Evolutionary conservation across 441 rosid genomes (phyloP).

Genomic region (Pelargonium cotyledonis): DNA sequence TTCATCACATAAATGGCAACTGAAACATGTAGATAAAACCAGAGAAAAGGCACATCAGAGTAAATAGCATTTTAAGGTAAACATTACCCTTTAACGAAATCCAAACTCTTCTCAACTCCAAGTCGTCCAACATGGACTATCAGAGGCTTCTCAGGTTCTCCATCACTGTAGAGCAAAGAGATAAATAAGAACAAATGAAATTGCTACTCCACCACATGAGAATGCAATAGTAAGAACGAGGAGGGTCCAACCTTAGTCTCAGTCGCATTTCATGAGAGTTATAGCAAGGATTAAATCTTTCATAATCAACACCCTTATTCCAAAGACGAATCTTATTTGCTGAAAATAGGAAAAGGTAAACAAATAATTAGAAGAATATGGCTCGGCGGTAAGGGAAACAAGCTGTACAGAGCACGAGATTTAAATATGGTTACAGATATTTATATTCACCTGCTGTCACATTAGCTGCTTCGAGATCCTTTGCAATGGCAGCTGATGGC

Average conservation of each 20-base stretch:
- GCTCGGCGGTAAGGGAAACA: no score
- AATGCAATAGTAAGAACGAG: conserved; percentile 2
- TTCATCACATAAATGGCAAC: no score
- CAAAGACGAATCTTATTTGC: conserved; percentile 92
- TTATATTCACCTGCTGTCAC: conserved; percentile 79
- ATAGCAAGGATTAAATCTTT: conserved; percentile 74
- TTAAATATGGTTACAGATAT: no score
- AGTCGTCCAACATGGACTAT: conserved; percentile 91
- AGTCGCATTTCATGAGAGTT: conserved; percentile 72
- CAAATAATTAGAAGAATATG: no score
- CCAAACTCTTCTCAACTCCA: conserved; percentile 95
- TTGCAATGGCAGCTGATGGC: conserved; percentile 83
- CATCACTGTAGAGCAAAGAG: conserved; percentile 47
- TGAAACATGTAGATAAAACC: no score
- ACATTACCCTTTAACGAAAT: conserved; percentile 44
- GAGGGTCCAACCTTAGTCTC: conserved; percentile 51
- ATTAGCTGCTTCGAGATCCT: conserved; percentile 72
- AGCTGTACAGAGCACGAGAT: no score
- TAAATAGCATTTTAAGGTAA: no score
- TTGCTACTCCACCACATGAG: neutral
- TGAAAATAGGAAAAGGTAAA: conserved; percentile 30
- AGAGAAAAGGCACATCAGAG: no score
- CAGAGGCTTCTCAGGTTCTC: conserved; percentile 87
- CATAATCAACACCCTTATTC: conserved; percentile 97
- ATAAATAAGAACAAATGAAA: conserved; percentile 14